A percentile compares a stretch with the other conserved stretches of the same genome.
Conservation (phyloP, 148 eudicot genomes). For the Fagopyrum homotropicum region DNA sequence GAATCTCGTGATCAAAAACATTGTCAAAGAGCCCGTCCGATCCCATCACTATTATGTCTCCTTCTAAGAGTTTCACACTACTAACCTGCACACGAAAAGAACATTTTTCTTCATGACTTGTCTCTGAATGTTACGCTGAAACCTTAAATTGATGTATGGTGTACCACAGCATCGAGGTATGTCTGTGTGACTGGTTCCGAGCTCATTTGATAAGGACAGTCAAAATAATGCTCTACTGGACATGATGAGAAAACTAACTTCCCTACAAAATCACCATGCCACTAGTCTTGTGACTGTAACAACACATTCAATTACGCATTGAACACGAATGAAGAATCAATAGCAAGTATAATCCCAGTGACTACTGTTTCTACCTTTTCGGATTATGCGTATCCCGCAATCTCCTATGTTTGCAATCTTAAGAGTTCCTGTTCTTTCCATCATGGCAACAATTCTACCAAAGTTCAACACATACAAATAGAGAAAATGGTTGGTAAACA, state of each 20-base stretch:
- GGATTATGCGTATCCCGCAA: constrained; percentile 79
- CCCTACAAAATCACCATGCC: constrained; percentile 39
- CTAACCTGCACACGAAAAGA: constrained; percentile 39
- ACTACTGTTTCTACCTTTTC: constrained; percentile 50
- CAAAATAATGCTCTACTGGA: constrained; percentile 94
- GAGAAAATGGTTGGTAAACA: neutral
- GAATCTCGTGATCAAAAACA: constrained; percentile 62
- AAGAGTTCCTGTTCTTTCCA: constrained; percentile 67
- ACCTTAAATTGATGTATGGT: neutral
- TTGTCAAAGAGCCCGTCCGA: constrained; percentile 97
- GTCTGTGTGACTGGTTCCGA: constrained; percentile 79
- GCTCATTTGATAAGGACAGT: constrained; percentile 95
- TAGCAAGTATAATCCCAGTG: neutral
- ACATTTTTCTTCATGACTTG: neutral
- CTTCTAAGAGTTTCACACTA: constrained; percentile 55
- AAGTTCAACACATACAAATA: neutral
- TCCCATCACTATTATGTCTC: constrained; percentile 78
- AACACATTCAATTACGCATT: neutral
- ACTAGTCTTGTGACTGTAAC: constrained; percentile 12
- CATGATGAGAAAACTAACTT: constrained; percentile 67
- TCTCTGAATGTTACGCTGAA: neutral
- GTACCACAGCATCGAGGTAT: constrained; percentile 80
- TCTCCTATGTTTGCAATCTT: constrained; percentile 91
- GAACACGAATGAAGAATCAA: neutral
- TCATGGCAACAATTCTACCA: constrained; percentile 70